Conservation (phyloP, 148 eudicot genomes). For the Cornus kousa region DNA sequence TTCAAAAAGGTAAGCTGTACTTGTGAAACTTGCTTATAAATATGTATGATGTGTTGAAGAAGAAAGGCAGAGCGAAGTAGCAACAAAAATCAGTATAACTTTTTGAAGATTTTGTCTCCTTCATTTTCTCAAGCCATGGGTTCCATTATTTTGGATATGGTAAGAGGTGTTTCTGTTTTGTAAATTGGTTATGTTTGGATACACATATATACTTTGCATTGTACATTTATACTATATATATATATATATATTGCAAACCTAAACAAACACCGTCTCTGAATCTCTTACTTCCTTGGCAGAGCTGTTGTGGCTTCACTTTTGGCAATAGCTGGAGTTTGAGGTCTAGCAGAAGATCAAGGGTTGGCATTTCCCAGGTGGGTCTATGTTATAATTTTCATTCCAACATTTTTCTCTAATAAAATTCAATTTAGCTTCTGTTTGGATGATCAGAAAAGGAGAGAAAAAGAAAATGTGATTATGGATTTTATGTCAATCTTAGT, state of each 20-base stretch:
- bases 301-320: neutral
- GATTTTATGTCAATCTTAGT: neutral
- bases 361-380: slow-evolving; percentile 25
- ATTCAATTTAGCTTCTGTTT: slow-evolving; percentile 1
- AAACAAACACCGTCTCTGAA: neutral
- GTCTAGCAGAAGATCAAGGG: slow-evolving; percentile 13
- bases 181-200: too few relatives aligned
- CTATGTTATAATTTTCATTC: neutral
- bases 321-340: slow-evolving; percentile 5
- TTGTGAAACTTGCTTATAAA: too few relatives aligned
- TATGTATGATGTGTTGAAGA: too few relatives aligned
- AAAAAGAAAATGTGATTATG: neutral
- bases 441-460: neutral
- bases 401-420: neutral
- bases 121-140: too few relatives aligned
- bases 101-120: too few relatives aligned
- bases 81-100: too few relatives aligned
- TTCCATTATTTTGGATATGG: too few relatives aligned
- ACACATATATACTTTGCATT: too few relatives aligned
- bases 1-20: too few relatives aligned
- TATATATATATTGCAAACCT: neutral
- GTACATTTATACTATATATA: neutral
- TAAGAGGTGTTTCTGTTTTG: too few relatives aligned
- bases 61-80: too few relatives aligned
- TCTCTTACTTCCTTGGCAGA: neutral